Evolutionary conservation across 2,329 filamentous ascomycete genomes (phyloP), one percentile per base, ranked within the genome.

Genomic region (Colletotrichum spinosum): DNA sequence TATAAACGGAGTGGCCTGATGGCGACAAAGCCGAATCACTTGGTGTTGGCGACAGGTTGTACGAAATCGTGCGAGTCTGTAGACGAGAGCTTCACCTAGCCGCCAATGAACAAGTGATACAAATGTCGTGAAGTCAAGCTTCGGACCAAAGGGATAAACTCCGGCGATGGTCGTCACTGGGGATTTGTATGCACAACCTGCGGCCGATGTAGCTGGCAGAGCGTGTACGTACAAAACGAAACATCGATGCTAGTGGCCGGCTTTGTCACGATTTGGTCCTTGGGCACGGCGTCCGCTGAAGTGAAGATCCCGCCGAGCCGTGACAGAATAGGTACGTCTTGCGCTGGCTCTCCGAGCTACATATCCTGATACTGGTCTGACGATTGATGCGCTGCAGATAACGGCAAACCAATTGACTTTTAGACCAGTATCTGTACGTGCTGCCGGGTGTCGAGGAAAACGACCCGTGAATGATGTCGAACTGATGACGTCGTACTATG

Each of bases 111-210:
- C 17, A 8, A 35, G 15, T 10, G 44, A 17, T 17, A 8, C 44
- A 25, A 46, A 9, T 9, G n/a, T 38, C 34, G 33, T 55, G 38
- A 65, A 38, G 46, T 57, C 41, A 57, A 66, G 46, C 48, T 56
- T 53, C 8, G 33, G 63, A n/a, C 45, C 35, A 11, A 42, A 37
- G 2, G 44, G 57, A 42, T 55, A 65, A 65, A 62, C 52, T 13
- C 41, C 58, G 58, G 58, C 46, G 48, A 38, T 48, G 37, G n/a
- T 37, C 34, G 33, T 37, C 34, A 50, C 37, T 39, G n/a, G 57
- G 55, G 55, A 51, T 46, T 38, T 53, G 53, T 17, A 15, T 44
- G 13, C 15, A 15, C 56, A 46, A 55, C 45, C 38, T 61, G 57
- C 57, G 46, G 45, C 57, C 61, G 41, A n/a, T 33, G 39, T 51